Evolutionary conservation across 2,329 filamentous ascomycete genomes (phyloP), one percentile per base, ranked within the genome.

Genomic region (Talaromyces sp.): DNA sequence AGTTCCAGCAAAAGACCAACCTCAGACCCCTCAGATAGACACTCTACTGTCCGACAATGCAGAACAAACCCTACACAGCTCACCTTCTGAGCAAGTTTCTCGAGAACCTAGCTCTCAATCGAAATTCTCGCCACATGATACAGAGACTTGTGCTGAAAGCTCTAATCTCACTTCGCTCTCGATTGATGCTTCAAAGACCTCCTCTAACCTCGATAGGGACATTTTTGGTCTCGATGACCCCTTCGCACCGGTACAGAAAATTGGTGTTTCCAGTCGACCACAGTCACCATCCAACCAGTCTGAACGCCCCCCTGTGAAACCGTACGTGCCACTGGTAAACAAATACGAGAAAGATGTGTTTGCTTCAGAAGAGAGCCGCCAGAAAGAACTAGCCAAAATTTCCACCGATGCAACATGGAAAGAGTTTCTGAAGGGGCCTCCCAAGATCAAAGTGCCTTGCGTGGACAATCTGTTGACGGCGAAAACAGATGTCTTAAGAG

Each of bases 281-380:
- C 59, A 50, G 29, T 61, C 55, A 12, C 59, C 59, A 29, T 55
- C 54, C 32, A 38, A 51, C 21, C 50, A 27, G n/a, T 55, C 50
- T 55, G 17, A 21, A 9, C 41, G 19, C 32, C 35, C 56, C 11
- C 50, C 55, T 8, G 59, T 52, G 8, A 6, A 27, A 21, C 48
- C 12, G 10, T 61, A 61, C 10, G 27, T 38, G 31, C 51, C 59
- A n/a, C 21, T 58, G 38, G 56, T 58, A 17, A 61, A 61, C 59
- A 58, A 58, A 29, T 61, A 61, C 27, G 21, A 43, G 21, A 57
- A 54, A 24, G 26, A 61, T 11, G 29, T 58, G 12, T 61, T 61
- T 58, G 50, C 17, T 3, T 61, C 59, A 17, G 35, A 41, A 27
- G 8, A 51, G 24, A 51, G 31, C 24, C 59, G 56, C 1, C 10